These are phyloP conservation scores for Cryptococcus neoformans DNA, from an alignment of 1,284 basidiomycete genomes.

Conservation along the genomic window DNA sequence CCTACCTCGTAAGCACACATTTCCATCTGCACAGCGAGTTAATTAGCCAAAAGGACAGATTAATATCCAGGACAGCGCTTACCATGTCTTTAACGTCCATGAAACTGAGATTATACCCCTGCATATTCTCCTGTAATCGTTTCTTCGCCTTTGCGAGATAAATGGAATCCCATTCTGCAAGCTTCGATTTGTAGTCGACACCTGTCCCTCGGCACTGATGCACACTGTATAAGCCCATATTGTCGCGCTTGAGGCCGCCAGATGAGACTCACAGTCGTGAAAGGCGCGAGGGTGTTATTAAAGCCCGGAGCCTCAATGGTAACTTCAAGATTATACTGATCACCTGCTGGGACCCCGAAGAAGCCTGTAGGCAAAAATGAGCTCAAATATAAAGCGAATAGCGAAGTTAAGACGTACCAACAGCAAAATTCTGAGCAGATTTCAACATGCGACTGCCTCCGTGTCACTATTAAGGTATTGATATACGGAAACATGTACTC, in stretches of 20 bases:
- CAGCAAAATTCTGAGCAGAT: conserved; percentile 52
- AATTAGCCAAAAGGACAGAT: conserved; percentile 53
- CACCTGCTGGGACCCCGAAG: conserved; percentile 50
- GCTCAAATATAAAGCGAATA: background rate
- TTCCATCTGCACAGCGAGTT: conserved; percentile 30
- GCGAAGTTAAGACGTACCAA: conserved; percentile 26
- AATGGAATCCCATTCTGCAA: conserved; percentile 60
- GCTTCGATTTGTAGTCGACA: conserved; percentile 17
- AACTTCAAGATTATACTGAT: conserved; percentile 50
- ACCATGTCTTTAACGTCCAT: conserved; percentile 62
- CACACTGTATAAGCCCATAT: too few species aligned
- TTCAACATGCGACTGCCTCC: conserved; percentile 49
- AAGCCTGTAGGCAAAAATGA: conserved; percentile 31
- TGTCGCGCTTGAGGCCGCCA: background rate
- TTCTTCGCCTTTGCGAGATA: conserved; percentile 66
- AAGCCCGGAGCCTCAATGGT: conserved; percentile 50
- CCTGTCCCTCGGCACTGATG: conserved; percentile 12
- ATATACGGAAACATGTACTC: conserved; percentile 10
- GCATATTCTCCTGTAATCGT: conserved; percentile 60
- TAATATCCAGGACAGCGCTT: conserved; percentile 1
- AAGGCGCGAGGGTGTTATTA: conserved; percentile 54
- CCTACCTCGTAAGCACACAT: conserved; percentile 60
- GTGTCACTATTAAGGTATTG: background rate
- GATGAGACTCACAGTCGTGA: conserved; percentile 40
- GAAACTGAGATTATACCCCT: conserved; percentile 65